Evolutionary conservation across 2,329 filamentous ascomycete genomes (phyloP).

Genomic region (Lasiodiplodia sp.): DNA sequence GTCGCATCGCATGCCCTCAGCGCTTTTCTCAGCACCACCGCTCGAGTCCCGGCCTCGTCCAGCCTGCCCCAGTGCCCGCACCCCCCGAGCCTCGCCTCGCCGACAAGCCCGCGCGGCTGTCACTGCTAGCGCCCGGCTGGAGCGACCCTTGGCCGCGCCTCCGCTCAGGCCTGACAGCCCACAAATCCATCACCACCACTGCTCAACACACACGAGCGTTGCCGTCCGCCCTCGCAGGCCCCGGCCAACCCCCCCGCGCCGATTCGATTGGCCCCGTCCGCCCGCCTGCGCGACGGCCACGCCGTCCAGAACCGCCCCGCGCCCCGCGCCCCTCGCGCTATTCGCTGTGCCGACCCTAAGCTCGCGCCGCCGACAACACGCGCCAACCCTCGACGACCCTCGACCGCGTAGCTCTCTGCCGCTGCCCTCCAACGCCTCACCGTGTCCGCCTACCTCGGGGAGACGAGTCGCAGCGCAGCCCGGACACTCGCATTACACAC

Average conservation of each 20-base stretch:
- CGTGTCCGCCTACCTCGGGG: neutral
- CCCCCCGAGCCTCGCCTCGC: constrained; percentile 5
- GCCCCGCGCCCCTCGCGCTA: constrained; percentile 19
- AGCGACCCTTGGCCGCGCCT: constrained; percentile 22
- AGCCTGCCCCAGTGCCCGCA: constrained; percentile 19
- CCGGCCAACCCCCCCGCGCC: constrained; percentile 4
- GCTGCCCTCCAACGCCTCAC: neutral
- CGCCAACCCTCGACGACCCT: constrained; percentile 16
- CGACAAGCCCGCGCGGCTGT: constrained; percentile 24
- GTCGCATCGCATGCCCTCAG: constrained; percentile 21
- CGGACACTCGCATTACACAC: constrained; percentile 8
- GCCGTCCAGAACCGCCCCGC: constrained; percentile 10
- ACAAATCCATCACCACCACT: constrained; percentile 18
- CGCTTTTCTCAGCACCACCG: constrained; percentile 23
- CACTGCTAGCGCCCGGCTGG: constrained; percentile 27
- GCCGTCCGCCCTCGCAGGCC: neutral
- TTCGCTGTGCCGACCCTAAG: constrained; percentile 9
- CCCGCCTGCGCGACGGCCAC: constrained; percentile 16
- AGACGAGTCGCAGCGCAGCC: constrained; percentile 25
- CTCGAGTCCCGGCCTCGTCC: constrained; percentile 20
- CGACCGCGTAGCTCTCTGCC: neutral
- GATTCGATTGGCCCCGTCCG: constrained; percentile 7
- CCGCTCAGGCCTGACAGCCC: constrained; percentile 11
- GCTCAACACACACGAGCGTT: neutral
- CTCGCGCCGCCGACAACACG: constrained; percentile 24